Base-by-base conservation (phyloP, 805 yeast species). In the Wickerhamomyces alni region DNA sequence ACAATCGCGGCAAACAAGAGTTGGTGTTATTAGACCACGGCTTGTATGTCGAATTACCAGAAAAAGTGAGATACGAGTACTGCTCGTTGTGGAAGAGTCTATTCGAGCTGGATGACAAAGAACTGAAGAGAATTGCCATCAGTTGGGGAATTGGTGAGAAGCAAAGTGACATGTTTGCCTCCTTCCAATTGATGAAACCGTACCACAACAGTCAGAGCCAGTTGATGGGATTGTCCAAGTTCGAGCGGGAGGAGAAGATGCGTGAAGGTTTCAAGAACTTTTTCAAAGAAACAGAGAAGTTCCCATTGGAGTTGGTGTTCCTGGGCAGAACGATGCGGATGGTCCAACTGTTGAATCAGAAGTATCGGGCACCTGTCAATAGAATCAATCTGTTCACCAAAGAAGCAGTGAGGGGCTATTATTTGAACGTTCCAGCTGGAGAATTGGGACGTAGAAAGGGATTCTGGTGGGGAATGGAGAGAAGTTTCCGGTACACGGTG, bases 1-100 rank as follows among this genome's bases (percentile, higher is more conserved):
- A 17, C 2, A 30, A 39, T 1, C n/a, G n/a, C n/a, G 50, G 54
- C 5, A 38, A 38, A 12, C 82, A 74, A 50, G 77, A 82, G 51
- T 61, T 82, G 28, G 87, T 85, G 22, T 63, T 84, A 36, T 59
- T 84, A 33, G 94, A 84, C 55, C 91, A 83, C 55, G 94, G 94
- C 0, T 62, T 85, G 19, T 84, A 82, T 50, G 74, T 82, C 17
- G 59, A 66, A 17, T 69, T 82, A 42, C 59, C 68, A 2, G 72
- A 65, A 8, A 55, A 64, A 31, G 77, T 84, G 51, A 64, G 79
- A 40, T 47, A 52, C 27, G 74, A 81, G 51, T 83, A 84, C 54
- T 65, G 80, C 39, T 58, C 63, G 28, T 65, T 84, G 27, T 85
- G 93, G 91, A 71, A 72, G 40, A 69, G 70, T 31, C 57, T 82